Percentiles rank a stretch among this genome's conserved stretches.
These are phyloP conservation scores for Corinectria fuckeliana DNA, from an alignment of 2,329 filamentous ascomycete genomes.

Conservation along the genomic window DNA sequence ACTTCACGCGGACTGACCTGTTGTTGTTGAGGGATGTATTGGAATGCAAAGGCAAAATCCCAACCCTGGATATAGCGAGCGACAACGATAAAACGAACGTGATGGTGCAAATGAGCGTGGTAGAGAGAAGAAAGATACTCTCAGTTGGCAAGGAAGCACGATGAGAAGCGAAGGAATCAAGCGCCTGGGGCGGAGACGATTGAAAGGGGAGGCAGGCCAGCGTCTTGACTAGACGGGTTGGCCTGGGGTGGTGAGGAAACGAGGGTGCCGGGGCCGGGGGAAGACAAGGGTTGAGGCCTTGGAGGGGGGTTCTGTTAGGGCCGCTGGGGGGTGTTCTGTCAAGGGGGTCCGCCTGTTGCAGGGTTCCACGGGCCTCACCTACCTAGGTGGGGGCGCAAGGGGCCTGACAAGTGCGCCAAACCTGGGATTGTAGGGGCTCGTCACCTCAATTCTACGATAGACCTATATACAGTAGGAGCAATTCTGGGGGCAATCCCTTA, in stretches of 20 bases:
- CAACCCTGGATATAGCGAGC: slow-evolving; percentile 32
- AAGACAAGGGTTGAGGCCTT: slow-evolving; percentile 15
- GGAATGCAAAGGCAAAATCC: slow-evolving; percentile 31
- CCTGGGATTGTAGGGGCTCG: neutral
- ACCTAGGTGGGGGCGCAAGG: slow-evolving; percentile 7
- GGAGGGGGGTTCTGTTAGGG: slow-evolving; percentile 1
- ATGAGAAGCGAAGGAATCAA: slow-evolving; percentile 38
- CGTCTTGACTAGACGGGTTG: slow-evolving; percentile 28
- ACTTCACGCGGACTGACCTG: slow-evolving; percentile 28
- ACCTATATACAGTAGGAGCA: too few relatives aligned
- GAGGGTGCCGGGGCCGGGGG: slow-evolving; percentile 13
- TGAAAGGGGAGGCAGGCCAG: slow-evolving; percentile 36
- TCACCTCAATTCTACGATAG: too few relatives aligned
- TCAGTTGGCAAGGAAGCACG: slow-evolving; percentile 57
- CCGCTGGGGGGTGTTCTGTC: slow-evolving; percentile 11
- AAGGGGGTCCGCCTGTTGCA: slow-evolving; percentile 10
- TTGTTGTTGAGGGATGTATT: slow-evolving; percentile 27
- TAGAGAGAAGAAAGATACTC: slow-evolving; percentile 58
- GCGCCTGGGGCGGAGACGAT: slow-evolving; percentile 31
- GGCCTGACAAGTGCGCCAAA: neutral
- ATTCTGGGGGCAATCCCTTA: slow-evolving; percentile 8
- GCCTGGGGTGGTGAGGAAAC: slow-evolving; percentile 11
- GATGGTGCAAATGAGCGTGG: slow-evolving; percentile 53
- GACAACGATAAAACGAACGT: slow-evolving; percentile 42
- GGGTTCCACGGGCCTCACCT: slow-evolving; percentile 10